These are phyloP conservation scores for Penicilliopsis zonata DNA, from an alignment of 495 filamentous ascomycete genomes.

Conservation along the genomic window DNA sequence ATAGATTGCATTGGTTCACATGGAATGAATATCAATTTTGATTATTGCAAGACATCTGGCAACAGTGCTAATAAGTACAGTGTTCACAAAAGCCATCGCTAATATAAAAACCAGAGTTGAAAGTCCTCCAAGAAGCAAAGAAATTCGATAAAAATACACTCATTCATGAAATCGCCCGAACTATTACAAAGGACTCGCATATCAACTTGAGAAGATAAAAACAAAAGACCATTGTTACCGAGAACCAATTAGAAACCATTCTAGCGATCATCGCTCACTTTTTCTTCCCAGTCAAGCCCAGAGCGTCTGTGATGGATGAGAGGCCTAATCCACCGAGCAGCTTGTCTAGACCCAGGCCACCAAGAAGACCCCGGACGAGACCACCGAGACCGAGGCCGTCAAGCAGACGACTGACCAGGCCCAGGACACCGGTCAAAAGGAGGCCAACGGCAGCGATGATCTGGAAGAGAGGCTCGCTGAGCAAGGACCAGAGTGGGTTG, in stretches of 20 bases:
- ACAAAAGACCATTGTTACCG: too few relatives aligned
- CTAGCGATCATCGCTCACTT: not conserved
- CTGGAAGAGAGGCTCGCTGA: conserved; percentile 80
- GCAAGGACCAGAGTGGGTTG: conserved; percentile 73
- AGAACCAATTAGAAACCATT: not conserved
- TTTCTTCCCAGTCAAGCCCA: conserved; percentile 36
- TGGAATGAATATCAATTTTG: too few relatives aligned
- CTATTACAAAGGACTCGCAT: too few relatives aligned
- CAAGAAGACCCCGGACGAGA: conserved; percentile 65
- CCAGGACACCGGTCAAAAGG: conserved; percentile 69
- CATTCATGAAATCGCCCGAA: too few relatives aligned
- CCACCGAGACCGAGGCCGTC: conserved; percentile 79
- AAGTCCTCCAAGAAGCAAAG: too few relatives aligned
- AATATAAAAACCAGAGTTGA: too few relatives aligned
- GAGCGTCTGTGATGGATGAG: conserved; percentile 41
- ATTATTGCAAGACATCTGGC: too few relatives aligned
- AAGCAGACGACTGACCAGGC: conserved; percentile 67
- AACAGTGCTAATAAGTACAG: too few relatives aligned
- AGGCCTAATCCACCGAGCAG: conserved; percentile 65
- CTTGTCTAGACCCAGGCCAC: conserved; percentile 68
- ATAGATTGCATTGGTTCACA: too few relatives aligned
- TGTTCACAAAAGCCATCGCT: too few relatives aligned
- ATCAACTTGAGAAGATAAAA: too few relatives aligned
- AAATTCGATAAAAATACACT: too few relatives aligned
- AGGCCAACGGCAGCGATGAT: conserved; percentile 87